Base-by-base conservation (phyloP, 345 rosid species). In the Lepidium africanum region DNA sequence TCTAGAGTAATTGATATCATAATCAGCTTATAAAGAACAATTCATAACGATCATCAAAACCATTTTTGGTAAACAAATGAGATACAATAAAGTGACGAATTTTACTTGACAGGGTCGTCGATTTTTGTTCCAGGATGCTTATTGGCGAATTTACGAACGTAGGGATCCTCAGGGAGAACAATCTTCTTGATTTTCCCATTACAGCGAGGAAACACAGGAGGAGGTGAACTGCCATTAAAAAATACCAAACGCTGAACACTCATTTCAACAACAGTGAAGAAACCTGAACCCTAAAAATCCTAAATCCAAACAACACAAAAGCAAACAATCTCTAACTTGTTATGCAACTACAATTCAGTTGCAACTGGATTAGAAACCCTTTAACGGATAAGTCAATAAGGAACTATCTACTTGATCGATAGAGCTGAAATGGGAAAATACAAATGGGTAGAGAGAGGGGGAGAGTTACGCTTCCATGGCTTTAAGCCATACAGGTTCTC, bases 401-500 rank as follows among this genome's bases (percentile, higher is more conserved):
- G 2, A 57, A 32, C 9, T 15, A 65, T 39, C 32, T 35, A 51
- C 37, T 3, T 48, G 33, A 65, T 39, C 36, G 12, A 40, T 33
- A 15, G 6, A 57, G 5, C 8, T 4, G 5, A 59, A 49, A 36
- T 27, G 37, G 21, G 10, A 11, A 54, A 19, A 36, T 49, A 61
- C 33, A 59, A 25, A 70, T 9, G 43, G 48, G 50, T 30, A 43
- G 36, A 23, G 63, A 39, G 62, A 72, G 51, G 65, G 19, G 72
- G 76, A 77, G 59, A 72, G 78, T 73, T 30, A 91, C 96, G 83
- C 84, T 81, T 88, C 88, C 97, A 93, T 88, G 73, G 97, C 84
- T 82, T 88, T 93, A 70, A 90, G 91, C 96, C 98, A 88, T 54
- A 74, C 67, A 58, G 92, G 96, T 73, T 88, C 91, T 1, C 85